Conservation (phyloP, 371 early-diverging fungal species). For the Haplosporangium sp. region DNA sequence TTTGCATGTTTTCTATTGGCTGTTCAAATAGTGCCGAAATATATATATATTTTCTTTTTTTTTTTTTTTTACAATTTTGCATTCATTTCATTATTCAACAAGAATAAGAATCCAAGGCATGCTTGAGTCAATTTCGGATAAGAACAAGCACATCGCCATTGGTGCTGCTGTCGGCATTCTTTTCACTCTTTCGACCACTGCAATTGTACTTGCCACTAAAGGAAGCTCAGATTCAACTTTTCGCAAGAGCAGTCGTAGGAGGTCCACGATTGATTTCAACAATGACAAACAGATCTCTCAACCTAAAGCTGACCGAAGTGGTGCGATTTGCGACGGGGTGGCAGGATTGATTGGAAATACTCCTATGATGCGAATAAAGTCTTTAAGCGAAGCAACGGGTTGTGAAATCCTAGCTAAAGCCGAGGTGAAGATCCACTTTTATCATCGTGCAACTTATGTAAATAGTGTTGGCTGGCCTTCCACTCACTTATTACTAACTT, state of each 20-base stretch:
- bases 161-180: slow-evolving; percentile 52
- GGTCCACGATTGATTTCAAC: slow-evolving; percentile 22
- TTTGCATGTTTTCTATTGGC: too few relatives aligned
- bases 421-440: slow-evolving; percentile 60
- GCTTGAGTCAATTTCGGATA: slow-evolving; percentile 50
- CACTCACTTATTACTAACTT: not conserved
- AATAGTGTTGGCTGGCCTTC: too few relatives aligned
- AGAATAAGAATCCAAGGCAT: slow-evolving; percentile 9
- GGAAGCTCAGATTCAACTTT: slow-evolving; percentile 5
- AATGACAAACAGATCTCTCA: slow-evolving; percentile 23
- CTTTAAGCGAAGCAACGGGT: slow-evolving; percentile 89
- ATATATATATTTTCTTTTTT: not conserved
- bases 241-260: slow-evolving; percentile 11
- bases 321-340: slow-evolving; percentile 72
- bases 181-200: slow-evolving; percentile 53
- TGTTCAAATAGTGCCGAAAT: not conserved
- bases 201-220: slow-evolving; percentile 34
- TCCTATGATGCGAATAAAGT: slow-evolving; percentile 86
- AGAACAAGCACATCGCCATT: slow-evolving; percentile 53
- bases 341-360: slow-evolving; percentile 90
- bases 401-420: slow-evolving; percentile 80
- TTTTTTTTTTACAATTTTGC: not conserved
- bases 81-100: not conserved
- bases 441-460: too few relatives aligned
- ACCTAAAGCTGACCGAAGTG: slow-evolving; percentile 19